Evolutionary conservation across 2,329 filamentous ascomycete species (phyloP).

Genomic region (Cytospora mali): DNA sequence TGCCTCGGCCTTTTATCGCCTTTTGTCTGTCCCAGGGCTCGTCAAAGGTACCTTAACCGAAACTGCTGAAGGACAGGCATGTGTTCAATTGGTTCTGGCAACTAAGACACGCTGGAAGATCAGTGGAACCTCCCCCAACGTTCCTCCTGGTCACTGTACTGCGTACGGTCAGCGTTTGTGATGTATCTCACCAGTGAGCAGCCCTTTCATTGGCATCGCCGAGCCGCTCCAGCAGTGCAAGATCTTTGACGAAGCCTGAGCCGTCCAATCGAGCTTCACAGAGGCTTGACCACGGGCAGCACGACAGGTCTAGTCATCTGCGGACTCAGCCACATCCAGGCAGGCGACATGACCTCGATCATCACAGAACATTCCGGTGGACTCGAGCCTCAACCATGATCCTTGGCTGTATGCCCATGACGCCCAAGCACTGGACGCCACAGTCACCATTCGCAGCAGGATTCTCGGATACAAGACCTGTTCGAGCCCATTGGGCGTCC

Average conservation of each 20-base stretch:
- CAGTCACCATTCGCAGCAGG: background rate
- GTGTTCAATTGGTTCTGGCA: background rate
- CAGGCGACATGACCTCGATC: background rate
- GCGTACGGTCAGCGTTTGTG: background rate
- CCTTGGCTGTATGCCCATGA: background rate
- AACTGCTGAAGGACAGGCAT: background rate
- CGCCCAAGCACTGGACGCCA: background rate
- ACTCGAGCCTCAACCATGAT: background rate
- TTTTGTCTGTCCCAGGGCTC: background rate
- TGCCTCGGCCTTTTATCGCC: background rate
- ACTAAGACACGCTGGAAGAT: background rate
- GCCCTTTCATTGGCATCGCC: slow-evolving; percentile 2
- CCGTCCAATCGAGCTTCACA: slow-evolving; percentile 3
- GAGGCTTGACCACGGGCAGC: background rate
- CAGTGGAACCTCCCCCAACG: slow-evolving; percentile 1
- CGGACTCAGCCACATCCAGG: slow-evolving; percentile 10
- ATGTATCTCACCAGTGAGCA: background rate
- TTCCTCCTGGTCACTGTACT: background rate
- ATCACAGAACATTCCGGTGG: background rate
- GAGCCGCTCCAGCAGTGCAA: slow-evolving; percentile 6
- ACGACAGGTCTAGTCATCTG: slow-evolving; percentile 14
- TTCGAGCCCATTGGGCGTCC: background rate
- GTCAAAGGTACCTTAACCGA: background rate
- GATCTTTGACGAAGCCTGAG: background rate
- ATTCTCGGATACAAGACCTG: background rate